Evolutionary conservation across 371 early-diverging fungal genomes (phyloP), one percentile per base, ranked within the genome.

Genomic region (Catenaria anguillulae): DNA sequence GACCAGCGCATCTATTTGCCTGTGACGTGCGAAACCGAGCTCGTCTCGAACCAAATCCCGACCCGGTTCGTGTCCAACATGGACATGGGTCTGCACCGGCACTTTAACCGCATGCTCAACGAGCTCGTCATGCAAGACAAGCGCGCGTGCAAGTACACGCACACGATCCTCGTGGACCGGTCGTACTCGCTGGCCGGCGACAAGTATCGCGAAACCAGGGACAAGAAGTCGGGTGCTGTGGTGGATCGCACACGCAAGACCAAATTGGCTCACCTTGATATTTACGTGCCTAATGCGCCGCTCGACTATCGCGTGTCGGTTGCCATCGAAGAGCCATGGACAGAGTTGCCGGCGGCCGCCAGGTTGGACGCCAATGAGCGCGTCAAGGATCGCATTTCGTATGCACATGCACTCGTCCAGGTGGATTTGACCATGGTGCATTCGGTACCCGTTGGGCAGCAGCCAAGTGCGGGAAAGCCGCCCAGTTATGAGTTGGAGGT

Each of bases 401-500:
- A 58, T 5, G 12, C 24, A 17, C 58, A 58, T 31, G 36, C 6
- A 17, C 31, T 33, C 5, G 43, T 58, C 35, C 36, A 58, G 58
- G 58, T 58, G 21, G 58, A 58, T 24, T 21, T 58, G 58, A 58
- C 58, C 26, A 19, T 33, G 31, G 58, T 58, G 29, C 6, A 10
- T 24, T 24, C 58, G 33, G 12, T 35, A 15, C 8, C 8, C 19
- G 24, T 35, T 0, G 40, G 43, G 58, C 15, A 34, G 10, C 17
- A 3, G 5, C n/a, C 8, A 4, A n/a, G 23, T 1, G 8, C 34
- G 35, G 23, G 26, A 24, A 10, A 23, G n/a, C n/a, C n/a, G n/a
- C n/a, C n/a, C n/a, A n/a, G 36, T 2, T 36, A 58, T 36, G 58
- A 58, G 58, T 36, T 58, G 29, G 58, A 58, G 58, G 36, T 58